phyloP scores from a whole-genome alignment of 768 basidiomycete species.

The Mycena chlorophos region DNA sequence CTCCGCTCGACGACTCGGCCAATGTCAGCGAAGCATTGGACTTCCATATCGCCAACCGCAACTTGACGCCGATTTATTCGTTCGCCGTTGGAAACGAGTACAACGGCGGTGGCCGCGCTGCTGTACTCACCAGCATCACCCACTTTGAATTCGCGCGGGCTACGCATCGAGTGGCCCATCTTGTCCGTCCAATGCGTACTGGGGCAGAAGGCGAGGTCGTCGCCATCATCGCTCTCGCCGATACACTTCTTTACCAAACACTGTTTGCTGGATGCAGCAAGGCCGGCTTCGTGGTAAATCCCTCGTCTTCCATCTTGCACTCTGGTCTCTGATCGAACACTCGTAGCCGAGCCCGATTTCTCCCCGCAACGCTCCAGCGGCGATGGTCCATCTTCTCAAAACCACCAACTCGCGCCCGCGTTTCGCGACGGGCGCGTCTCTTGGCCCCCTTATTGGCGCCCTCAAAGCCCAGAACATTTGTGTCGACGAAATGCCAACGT shows the following conservation, averaged over 20 bases:
- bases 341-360: conserved; percentile 44
- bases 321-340: background rate
- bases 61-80: background rate
- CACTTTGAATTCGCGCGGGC: conserved; percentile 47
- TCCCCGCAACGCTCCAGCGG: conserved; percentile 38
- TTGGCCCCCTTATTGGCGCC: conserved; percentile 27
- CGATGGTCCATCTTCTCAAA: conserved; percentile 35
- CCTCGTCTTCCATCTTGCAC: background rate
- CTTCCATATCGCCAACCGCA: background rate
- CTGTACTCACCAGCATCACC: conserved; percentile 29
- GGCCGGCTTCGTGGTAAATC: conserved; percentile 36
- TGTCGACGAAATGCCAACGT: conserved; percentile 37
- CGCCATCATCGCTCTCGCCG: conserved; percentile 37
- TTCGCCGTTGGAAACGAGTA: conserved; percentile 22
- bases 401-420: conserved; percentile 27
- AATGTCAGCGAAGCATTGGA: conserved; percentile 4
- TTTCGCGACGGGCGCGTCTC: background rate
- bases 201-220: conserved; percentile 35
- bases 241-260: conserved; percentile 41
- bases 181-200: conserved; percentile 33
- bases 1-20: conserved; percentile 10
- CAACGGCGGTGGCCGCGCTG: conserved; percentile 14
- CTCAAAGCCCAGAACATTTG: conserved; percentile 22
- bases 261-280: conserved; percentile 38
- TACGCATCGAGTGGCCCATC: conserved; percentile 42